Base-by-base conservation (phyloP, 1,284 basidiomycete species). In the Apiotrichum mycotoxinovorans region DNA sequence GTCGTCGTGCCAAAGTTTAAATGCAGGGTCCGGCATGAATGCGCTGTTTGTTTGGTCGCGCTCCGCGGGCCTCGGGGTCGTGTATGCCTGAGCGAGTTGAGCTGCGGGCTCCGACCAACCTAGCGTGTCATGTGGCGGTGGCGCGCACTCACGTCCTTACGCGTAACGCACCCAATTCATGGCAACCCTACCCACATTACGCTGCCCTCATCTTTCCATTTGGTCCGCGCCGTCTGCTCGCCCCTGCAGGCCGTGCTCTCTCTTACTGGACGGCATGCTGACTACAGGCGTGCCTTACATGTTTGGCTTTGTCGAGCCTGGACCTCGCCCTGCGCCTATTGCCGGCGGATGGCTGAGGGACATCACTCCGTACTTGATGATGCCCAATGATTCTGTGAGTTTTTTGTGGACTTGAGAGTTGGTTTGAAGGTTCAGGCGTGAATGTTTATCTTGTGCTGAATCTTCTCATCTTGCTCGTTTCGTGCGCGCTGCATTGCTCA, bases 291-390 rank as follows among this genome's bases (percentile, higher is more conserved):
- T 69, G 18, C 64, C 65, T 25, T 76, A 78, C 45, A 69, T 57
- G 15, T 70, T 78, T 37, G 76, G 76, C 5, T 76, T 73, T 50
- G 67, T 76, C 9, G 76, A 78, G 56, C 61, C 65, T 11, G 69
- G 70, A 2, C 54, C 61, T 5, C 56, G 65, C 18, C 73, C 72
- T 4, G 68, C 68, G 8, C 66, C 66, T 14, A 65, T 67, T 2
- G 62, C 67, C 18, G 72, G 68, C 10, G 71, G 71, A 1, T 74
- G 71, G 71, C 15, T 76, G n/a, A 57, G 76, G n/a, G 50, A 66
- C 11, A 65, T 76, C 9, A 62, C 66, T 8, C 72, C 76, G 4
- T 56, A 73, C 7, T 34, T 77, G 4, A 66, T 71, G 17, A 61
- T 71, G 35, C 71, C 74, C 0, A 66, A 75, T 44, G 63, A 72